Percentiles rank a stretch among this genome's conserved stretches.
These are phyloP conservation scores for Torulaspora pretoriensis DNA, from an alignment of 1,139 yeast genomes.

Conservation along the genomic window DNA sequence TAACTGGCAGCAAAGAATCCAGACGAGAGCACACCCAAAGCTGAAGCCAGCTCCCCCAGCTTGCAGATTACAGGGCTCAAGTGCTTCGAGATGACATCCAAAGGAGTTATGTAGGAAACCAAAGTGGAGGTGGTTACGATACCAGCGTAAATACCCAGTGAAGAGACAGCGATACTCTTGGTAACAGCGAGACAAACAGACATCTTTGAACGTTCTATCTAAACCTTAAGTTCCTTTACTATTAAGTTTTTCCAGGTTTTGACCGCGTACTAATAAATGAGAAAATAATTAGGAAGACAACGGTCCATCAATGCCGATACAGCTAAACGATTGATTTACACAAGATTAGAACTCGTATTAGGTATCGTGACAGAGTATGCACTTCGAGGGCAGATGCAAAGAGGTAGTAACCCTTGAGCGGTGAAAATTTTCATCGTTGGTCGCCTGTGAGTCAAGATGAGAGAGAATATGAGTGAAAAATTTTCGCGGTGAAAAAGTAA, in stretches of 20 bases:
- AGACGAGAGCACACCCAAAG: slow-evolving; percentile 31
- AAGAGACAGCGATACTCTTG: slow-evolving; percentile 63
- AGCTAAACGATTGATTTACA: not conserved
- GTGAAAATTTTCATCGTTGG: slow-evolving; percentile 1
- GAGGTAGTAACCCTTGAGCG: not conserved
- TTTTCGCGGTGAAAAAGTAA: slow-evolving; percentile 5
- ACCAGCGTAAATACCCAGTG: slow-evolving; percentile 92
- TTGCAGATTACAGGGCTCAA: slow-evolving; percentile 25
- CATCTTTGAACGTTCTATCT: slow-evolving; percentile 14
- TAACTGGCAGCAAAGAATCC: slow-evolving; percentile 35
- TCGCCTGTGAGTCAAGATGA: not conserved
- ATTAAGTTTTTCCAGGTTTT: not conserved
- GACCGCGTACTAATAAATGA: not conserved
- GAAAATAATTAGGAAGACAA: not conserved
- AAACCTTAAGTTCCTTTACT: not conserved
- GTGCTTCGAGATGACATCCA: slow-evolving; percentile 28
- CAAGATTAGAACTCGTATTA: not conserved
- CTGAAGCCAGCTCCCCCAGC: slow-evolving; percentile 26
- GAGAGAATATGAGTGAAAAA: slow-evolving; percentile 1
- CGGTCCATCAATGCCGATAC: not conserved
- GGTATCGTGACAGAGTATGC: not conserved
- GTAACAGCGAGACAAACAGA: slow-evolving; percentile 35
- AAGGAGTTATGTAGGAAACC: slow-evolving; percentile 39
- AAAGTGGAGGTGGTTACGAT: slow-evolving; percentile 80
- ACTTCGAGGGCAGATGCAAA: not conserved